Evolutionary conservation across 306 rosid genomes (phyloP).

Genomic region (Oxytropis ochrocephala): DNA sequence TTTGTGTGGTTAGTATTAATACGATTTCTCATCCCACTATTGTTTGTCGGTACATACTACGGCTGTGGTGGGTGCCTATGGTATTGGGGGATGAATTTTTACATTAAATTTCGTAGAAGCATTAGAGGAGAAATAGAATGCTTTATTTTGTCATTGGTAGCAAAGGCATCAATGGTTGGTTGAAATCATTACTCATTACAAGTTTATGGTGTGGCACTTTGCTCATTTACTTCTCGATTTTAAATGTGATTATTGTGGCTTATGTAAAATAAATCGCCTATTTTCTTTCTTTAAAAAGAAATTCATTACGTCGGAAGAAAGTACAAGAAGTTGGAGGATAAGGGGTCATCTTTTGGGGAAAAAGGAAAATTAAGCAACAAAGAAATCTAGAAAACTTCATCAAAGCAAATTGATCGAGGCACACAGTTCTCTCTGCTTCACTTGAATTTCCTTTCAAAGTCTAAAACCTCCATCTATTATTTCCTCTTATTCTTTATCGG

Average conservation of each 20-base stretch:
- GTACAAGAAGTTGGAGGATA: neutral
- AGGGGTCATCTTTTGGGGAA: neutral
- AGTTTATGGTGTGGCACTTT: neutral
- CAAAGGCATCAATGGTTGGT: constrained; percentile 1
- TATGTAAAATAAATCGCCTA: neutral
- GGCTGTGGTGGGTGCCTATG: constrained; percentile 8
- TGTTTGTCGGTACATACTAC: constrained; percentile 15
- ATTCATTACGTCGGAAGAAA: neutral
- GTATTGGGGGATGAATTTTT: neutral
- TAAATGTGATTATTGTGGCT: neutral
- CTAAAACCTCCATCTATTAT: neutral
- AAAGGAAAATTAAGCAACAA: neutral
- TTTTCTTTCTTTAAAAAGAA: neutral
- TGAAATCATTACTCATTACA: neutral
- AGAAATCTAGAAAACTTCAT: neutral
- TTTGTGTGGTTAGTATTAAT: constrained; percentile 75
- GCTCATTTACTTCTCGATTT: too few relatives aligned
- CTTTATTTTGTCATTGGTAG: neutral
- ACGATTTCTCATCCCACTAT: constrained; percentile 16
- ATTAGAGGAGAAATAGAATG: neutral
- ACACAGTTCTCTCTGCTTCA: too few relatives aligned
- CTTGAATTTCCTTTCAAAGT: too few relatives aligned
- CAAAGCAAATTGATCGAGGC: neutral
- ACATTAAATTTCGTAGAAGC: neutral
- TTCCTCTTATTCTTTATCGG: neutral